Conservation (phyloP, 2,329 filamentous ascomycete genomes). For the Aspergillus ustus region DNA sequence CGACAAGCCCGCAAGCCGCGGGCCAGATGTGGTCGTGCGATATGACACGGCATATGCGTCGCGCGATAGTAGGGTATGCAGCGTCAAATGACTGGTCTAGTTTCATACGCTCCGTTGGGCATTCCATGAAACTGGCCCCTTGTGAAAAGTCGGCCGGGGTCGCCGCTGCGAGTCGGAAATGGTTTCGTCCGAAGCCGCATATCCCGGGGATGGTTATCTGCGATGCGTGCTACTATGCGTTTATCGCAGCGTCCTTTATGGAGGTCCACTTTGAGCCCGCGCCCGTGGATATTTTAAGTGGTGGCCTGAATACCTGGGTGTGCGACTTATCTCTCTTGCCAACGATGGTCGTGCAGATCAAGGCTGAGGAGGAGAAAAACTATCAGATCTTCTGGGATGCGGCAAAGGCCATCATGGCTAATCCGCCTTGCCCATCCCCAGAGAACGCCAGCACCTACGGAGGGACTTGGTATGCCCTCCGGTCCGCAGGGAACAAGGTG, state of each 20-base stretch:
- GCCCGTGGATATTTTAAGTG: not conserved
- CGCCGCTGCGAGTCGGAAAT: not conserved
- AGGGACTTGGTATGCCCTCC: not conserved
- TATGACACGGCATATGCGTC: not conserved
- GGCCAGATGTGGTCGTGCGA: constrained; percentile 1
- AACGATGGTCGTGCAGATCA: not conserved
- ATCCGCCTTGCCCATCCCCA: not conserved
- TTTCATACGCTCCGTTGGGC: not conserved
- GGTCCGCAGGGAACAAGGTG: not conserved
- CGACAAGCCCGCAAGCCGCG: not conserved
- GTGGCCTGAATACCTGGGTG: not conserved
- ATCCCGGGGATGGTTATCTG: not conserved
- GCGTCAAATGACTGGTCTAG: not conserved
- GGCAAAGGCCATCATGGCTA: not conserved
- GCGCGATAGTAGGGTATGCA: not conserved
- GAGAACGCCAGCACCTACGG: not conserved
- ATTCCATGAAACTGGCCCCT: not conserved
- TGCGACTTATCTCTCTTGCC: not conserved
- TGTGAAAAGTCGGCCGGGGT: not conserved
- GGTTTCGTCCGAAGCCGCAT: not conserved
- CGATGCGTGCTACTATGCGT: not conserved
- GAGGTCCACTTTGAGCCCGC: not conserved
- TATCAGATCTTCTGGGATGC: constrained; percentile 4
- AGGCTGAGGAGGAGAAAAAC: not conserved
- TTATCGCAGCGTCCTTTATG: not conserved